Base-by-base conservation (phyloP, 805 yeast species). In the Saturnispora mendoncae region DNA sequence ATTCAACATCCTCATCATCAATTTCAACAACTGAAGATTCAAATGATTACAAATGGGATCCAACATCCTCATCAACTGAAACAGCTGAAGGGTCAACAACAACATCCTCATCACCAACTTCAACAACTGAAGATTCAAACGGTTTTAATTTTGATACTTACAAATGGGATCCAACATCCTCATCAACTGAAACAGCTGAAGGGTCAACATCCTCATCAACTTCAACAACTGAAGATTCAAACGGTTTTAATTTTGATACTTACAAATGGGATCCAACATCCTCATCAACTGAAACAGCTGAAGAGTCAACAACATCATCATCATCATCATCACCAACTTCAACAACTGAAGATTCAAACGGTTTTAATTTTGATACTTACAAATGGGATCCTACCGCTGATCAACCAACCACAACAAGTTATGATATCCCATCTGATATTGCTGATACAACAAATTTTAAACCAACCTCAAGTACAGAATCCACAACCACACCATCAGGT, bases 341-440 rank as follows among this genome's bases (percentile, higher is more conserved):
- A 18, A 19, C 24, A 9, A 24, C 7, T 19, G 25, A 19, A 10
- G 9, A 18, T 32, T 20, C 35, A 12, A 32, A 6, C 14, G 18
- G 4, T 18, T 32, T 17, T 17, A 19, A 31, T 31, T 19, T 19
- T 8, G 17, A 17, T 18, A 31, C 33, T 12, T 31, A 31, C 21
- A 17, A 12, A 18, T 31, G 33, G 33, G 12, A 31, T 18, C 33
- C 33, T 15, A 19, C 23, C n/a, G n/a, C n/a, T n/a, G n/a, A n/a
- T n/a, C n/a, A n/a, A n/a, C 17, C 36, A 33, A 15, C 33, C 19
- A 31, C 33, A 8, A 31, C 33, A 15, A 6, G 12, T 9, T 20
- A 38, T 34, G 33, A 28, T 30, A 24, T 47, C 17, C 38, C 48
- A 13, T 38, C 43, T 8, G 13, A 41, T 17, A 23, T 15, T 17